phyloP scores from a whole-genome alignment of 2,329 filamentous ascomycete genomes.

The Epichloe gansuensis region DNA sequence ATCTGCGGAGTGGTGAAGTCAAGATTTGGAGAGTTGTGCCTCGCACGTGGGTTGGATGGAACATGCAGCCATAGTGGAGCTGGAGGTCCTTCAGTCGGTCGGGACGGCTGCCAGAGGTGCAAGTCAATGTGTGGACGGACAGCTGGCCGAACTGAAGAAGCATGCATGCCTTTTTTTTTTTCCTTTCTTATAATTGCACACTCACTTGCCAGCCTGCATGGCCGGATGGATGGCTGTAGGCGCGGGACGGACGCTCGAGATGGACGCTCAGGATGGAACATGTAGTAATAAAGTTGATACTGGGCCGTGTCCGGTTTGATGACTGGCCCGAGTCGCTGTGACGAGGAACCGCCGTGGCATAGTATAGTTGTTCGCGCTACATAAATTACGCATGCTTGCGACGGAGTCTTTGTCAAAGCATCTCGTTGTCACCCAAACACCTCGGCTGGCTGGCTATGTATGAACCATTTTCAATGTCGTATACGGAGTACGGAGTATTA shows the following conservation, averaged over 20 bases:
- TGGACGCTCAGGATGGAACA: not conserved
- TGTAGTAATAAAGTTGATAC: not conserved
- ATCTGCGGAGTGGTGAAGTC: constrained; percentile 84
- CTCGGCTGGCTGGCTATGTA: not conserved
- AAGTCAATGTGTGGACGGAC: constrained; percentile 2
- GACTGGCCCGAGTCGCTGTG: not conserved
- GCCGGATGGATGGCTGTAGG: too few relatives aligned
- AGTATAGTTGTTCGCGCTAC: constrained; percentile 2
- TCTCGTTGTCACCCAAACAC: not conserved
- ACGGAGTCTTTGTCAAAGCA: not conserved
- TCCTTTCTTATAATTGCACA: not conserved
- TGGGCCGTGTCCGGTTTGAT: not conserved
- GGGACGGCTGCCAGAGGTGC: constrained; percentile 4
- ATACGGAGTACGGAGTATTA: too few relatives aligned
- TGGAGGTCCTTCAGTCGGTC: constrained; percentile 8
- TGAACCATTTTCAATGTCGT: too few relatives aligned
- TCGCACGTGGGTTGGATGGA: constrained; percentile 86
- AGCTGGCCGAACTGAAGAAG: not conserved
- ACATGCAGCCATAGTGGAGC: constrained; percentile 40
- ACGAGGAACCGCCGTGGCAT: not conserved
- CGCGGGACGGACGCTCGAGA: too few relatives aligned
- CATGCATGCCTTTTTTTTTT: not conserved
- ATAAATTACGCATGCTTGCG: not conserved
- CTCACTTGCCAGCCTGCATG: too few relatives aligned
- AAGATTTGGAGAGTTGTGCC: constrained; percentile 96